Base-by-base conservation (phyloP, 2,329 filamentous ascomycete genomes). In the Teratosphaeria pseudoeucalypti region DNA sequence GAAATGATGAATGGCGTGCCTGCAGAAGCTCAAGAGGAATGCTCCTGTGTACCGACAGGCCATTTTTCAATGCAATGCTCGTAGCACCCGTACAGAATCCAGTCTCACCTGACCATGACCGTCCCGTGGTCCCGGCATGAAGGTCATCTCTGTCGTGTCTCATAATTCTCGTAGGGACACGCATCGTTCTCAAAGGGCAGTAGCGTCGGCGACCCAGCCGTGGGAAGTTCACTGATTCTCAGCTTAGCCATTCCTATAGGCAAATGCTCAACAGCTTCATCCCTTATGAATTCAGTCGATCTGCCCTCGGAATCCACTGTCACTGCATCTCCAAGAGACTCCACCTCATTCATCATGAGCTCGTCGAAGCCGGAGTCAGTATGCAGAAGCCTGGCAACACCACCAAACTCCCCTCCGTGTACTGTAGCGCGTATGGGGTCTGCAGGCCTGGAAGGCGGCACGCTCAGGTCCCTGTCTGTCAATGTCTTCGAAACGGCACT, bases 311-410 rank as follows among this genome's bases (percentile, higher is more conserved):
- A 54, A 14, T 5, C 23, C 26, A 26, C 0, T 6, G n/a, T 11
- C 6, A 19, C 10, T 9, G n/a, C 14, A 6, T 23, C 7, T 12
- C 14, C 12, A 9, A 26, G 6, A 54, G 27, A 26, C 12, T 37
- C 34, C 10, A 32, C 19, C 26, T 64, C 65, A 3, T 64, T 54
- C 12, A 65, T 43, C 65, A 67, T 66, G 23, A 60, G 43, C 55
- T 75, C 73, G 54, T 73, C 72, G 57, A 75, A 74, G 11, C 72
- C 72, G 6, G 72, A 74, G 56, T 75, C 73, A 34, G 69, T 70
- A 58, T 75, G 73, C 19, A 65, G 19, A n/a, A 67, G 60, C 6
- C 43, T 49, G 16, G 43, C 6, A 6, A 49, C 55, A 16, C n/a
- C 34, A 12, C 34, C 34, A 19, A 55, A 39, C 14, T 34, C 56